phyloP scores from a whole-genome alignment of 495 filamentous ascomycete species.

The Penicillium bovifimosum region DNA sequence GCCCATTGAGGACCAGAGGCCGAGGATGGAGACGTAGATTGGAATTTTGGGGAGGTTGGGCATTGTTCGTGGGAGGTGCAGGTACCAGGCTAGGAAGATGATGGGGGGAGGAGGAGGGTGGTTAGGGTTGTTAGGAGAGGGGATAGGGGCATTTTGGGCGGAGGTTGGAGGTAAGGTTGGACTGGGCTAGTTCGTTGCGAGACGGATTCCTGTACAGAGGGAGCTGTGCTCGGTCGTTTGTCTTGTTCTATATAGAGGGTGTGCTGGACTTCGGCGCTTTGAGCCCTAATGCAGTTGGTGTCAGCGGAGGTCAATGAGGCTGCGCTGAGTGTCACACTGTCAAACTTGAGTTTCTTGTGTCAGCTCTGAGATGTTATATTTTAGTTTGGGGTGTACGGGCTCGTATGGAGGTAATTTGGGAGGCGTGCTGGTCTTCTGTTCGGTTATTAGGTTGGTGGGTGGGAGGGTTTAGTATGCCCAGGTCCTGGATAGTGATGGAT shows the following conservation, averaged over 20 bases:
- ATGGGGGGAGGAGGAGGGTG: conserved; percentile 4
- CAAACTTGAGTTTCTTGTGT: not conserved
- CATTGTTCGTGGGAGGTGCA: conserved; percentile 19
- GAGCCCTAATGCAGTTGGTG: conserved; percentile 3
- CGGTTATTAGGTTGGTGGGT: not conserved
- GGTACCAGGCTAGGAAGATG: conserved; percentile 21
- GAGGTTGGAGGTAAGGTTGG: too few relatives aligned
- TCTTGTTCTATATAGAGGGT: not conserved
- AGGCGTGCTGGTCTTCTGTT: not conserved
- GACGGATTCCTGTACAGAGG: too few relatives aligned
- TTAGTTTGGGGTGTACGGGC: not conserved
- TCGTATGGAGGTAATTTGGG: not conserved
- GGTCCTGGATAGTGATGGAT: too few relatives aligned
- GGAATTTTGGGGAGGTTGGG: conserved; percentile 29
- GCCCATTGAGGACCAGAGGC: conserved; percentile 31
- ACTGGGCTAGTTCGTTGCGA: too few relatives aligned
- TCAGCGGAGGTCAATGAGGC: conserved; percentile 1
- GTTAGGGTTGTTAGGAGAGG: not conserved
- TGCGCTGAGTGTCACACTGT: not conserved
- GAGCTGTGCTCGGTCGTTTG: too few relatives aligned
- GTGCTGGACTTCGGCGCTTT: not conserved
- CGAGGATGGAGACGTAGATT: conserved; percentile 31
- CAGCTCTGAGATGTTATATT: not conserved
- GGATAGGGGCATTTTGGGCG: too few relatives aligned
- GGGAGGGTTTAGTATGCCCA: too few relatives aligned